Evolutionary conservation across 257 asterid genomes (phyloP).

Genomic region (Henckelia pumila): DNA sequence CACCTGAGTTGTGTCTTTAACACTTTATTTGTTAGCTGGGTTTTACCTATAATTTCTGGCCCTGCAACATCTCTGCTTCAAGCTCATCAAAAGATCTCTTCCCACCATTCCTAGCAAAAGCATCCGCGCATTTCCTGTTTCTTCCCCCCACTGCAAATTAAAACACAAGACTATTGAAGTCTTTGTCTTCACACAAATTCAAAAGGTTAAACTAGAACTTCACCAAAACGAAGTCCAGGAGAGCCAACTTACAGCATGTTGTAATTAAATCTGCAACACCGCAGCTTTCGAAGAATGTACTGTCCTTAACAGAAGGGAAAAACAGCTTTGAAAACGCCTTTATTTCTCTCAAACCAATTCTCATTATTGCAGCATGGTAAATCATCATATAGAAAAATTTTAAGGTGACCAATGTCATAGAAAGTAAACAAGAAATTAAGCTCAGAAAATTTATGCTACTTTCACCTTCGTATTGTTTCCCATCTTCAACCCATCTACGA

Average conservation of each 20-base stretch:
- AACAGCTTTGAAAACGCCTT: slow-evolving; percentile 82
- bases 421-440: not conserved
- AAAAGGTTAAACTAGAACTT: not conserved
- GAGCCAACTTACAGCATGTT: slow-evolving; percentile 73
- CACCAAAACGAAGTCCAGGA: not conserved
- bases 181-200: not conserved
- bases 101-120: slow-evolving; percentile 82
- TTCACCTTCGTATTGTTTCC: slow-evolving; percentile 89
- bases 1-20: not conserved
- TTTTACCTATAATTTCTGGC: slow-evolving; percentile 83
- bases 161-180: not conserved
- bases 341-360: slow-evolving; percentile 91
- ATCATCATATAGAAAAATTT: slow-evolving; percentile 18
- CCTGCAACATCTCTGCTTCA: slow-evolving; percentile 89
- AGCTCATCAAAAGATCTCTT: slow-evolving; percentile 89
- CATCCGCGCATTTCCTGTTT: slow-evolving; percentile 91
- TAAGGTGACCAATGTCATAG: not conserved
- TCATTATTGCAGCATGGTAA: slow-evolving; percentile 87
- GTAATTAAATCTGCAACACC: slow-evolving; percentile 94
- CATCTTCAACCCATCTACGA: slow-evolving; percentile 92
- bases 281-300: slow-evolving; percentile 93
- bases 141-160: slow-evolving; percentile 77
- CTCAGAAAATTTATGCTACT: not conserved
- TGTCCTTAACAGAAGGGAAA: slow-evolving; percentile 83
- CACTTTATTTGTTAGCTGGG: not conserved